These are phyloP conservation scores for Epithemia pelagica DNA, from an alignment of 108 stramenopile genomes.

Conservation along the genomic window DNA sequence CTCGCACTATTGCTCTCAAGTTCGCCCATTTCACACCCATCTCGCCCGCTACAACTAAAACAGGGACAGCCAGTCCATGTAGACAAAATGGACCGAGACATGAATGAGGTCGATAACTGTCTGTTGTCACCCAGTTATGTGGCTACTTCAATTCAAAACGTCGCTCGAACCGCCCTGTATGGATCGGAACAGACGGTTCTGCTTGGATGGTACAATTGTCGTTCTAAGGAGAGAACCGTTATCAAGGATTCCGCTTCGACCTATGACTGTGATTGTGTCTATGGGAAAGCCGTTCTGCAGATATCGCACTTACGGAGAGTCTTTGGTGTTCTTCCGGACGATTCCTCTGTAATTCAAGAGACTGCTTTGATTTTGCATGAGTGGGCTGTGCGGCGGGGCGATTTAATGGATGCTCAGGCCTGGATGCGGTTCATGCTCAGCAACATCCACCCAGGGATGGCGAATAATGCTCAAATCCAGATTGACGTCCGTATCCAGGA, in stretches of 20 bases:
- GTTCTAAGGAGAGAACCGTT: neutral
- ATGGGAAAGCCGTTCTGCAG: conserved; percentile 13
- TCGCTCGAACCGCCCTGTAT: conserved; percentile 36
- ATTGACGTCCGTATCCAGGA: conserved; percentile 25
- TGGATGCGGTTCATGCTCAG: conserved; percentile 23
- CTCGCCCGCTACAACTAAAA: too few relatives aligned
- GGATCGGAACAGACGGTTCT: conserved; percentile 30
- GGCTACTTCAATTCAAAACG: conserved; percentile 27
- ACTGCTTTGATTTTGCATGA: conserved; percentile 29
- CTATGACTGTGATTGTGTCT: conserved; percentile 9
- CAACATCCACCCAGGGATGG: conserved; percentile 19
- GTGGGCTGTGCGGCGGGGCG: conserved; percentile 32
- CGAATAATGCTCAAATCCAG: conserved; percentile 13
- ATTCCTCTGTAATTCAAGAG: conserved; percentile 13
- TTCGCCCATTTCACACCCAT: neutral
- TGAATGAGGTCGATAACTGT: neutral
- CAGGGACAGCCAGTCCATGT: neutral
- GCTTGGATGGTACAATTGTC: too few relatives aligned
- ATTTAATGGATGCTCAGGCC: conserved; percentile 20
- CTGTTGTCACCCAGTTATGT: conserved; percentile 8
- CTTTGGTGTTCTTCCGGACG: conserved; percentile 5
- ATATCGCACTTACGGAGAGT: conserved; percentile 8
- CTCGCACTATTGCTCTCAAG: conserved; percentile 23
- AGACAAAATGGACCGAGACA: neutral
- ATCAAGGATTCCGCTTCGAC: neutral